These are phyloP conservation scores for Ceriops tagal DNA, from an alignment of 345 rosid genomes.

Conservation along the genomic window DNA sequence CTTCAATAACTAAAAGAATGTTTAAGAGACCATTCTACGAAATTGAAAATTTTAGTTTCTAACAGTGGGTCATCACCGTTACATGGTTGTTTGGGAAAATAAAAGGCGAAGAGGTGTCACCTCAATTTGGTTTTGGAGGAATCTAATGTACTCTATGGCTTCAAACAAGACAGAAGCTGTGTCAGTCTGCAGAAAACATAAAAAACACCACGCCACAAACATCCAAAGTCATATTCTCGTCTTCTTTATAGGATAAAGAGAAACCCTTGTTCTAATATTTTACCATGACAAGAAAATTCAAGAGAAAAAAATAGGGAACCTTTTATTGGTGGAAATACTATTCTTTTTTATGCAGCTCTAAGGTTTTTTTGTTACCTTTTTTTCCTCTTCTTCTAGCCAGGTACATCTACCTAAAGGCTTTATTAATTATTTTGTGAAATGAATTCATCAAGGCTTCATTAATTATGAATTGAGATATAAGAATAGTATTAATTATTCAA, in stretches of 20 bases:
- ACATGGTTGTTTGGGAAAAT: constrained; percentile 32
- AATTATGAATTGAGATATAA: too few species aligned
- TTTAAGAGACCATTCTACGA: constrained; percentile 13
- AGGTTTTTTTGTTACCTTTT: neutral
- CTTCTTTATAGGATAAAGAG: constrained; percentile 9
- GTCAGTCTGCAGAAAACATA: constrained; percentile 24
- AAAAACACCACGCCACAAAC: constrained; percentile 23
- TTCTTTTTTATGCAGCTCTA: neutral
- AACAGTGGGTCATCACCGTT: constrained; percentile 15
- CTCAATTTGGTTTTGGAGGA: constrained; percentile 34
- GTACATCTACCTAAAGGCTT: too few species aligned
- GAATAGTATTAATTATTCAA: neutral
- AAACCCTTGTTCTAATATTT: constrained; percentile 1
- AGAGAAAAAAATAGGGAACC: neutral
- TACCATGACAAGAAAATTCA: neutral
- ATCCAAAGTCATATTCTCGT: constrained; percentile 26
- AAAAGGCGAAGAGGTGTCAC: constrained; percentile 20
- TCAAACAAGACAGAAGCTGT: constrained; percentile 31
- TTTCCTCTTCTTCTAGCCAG: neutral
- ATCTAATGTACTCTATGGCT: constrained; percentile 31
- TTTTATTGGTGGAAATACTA: neutral
- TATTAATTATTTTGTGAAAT: too few species aligned
- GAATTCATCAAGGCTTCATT: too few species aligned
- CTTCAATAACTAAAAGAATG: constrained; percentile 19
- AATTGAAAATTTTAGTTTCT: neutral